Conservation (phyloP, 2,329 filamentous ascomycete genomes). For the Chaetomiaceae sp. region DNA sequence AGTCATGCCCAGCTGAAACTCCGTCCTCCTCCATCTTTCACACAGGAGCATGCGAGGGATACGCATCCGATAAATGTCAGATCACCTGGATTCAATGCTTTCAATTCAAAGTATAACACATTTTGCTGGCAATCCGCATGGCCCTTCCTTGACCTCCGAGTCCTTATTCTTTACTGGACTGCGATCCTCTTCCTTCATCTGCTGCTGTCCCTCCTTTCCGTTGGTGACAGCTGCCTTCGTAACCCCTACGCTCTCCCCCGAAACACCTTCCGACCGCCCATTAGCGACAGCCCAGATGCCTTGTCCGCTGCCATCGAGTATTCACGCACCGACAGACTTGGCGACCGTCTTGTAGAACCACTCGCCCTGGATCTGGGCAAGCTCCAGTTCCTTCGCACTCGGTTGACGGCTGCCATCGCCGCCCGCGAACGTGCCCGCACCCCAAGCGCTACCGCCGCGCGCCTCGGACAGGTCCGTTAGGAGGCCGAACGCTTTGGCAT, state of each 20-base stretch:
- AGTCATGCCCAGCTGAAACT: no score
- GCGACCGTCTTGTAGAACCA: constrained; percentile 72
- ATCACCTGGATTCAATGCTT: no score
- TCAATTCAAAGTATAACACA: constrained; percentile 8
- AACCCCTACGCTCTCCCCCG: not conserved
- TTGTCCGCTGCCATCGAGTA: not conserved
- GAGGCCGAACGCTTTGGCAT: constrained; percentile 70
- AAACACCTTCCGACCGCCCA: constrained; percentile 12
- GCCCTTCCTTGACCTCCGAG: constrained; percentile 9
- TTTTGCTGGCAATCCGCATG: constrained; percentile 11
- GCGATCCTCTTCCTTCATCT: no score
- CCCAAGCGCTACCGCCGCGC: constrained; percentile 86
- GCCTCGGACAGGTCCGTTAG: constrained; percentile 72
- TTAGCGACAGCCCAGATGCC: constrained; percentile 21
- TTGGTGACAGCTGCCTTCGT: no score
- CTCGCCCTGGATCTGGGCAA: constrained; percentile 81
- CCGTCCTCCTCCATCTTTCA: no score
- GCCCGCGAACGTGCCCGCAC: constrained; percentile 81
- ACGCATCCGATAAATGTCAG: no score
- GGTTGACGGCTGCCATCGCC: constrained; percentile 83
- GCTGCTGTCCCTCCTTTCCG: not conserved
- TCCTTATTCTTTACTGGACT: not conserved
- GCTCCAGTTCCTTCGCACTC: constrained; percentile 64
- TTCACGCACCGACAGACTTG: constrained; percentile 66
- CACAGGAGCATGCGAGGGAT: no score